phyloP scores from a whole-genome alignment of 2,329 filamentous ascomycete species.

The Bimuria novae-zelandiae region DNA sequence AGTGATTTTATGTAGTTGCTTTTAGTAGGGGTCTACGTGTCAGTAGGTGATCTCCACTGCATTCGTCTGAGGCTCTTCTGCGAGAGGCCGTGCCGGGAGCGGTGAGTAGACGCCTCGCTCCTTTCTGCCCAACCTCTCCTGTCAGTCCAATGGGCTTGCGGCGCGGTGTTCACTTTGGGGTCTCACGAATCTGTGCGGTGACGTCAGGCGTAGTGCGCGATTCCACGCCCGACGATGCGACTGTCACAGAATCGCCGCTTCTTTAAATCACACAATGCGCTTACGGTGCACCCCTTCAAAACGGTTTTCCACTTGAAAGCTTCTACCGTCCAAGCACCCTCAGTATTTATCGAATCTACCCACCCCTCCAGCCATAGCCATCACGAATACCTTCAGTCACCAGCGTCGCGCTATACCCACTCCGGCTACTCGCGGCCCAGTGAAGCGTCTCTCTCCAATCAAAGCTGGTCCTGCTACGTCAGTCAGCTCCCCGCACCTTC shows the following conservation, averaged over 20 bases:
- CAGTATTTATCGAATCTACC: constrained; percentile 4
- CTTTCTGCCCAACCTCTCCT: constrained; percentile 4
- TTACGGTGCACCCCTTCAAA: neutral
- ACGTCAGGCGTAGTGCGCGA: neutral
- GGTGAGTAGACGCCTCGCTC: neutral
- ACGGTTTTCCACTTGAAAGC: neutral
- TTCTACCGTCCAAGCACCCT: neutral
- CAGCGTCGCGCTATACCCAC: constrained; percentile 29
- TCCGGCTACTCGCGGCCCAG: constrained; percentile 22
- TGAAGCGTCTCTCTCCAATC: constrained; percentile 36
- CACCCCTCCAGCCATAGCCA: constrained; percentile 5
- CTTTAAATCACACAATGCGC: constrained; percentile 4
- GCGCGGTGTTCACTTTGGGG: neutral
- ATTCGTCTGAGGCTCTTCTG: constrained; percentile 10
- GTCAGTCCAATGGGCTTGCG: constrained; percentile 1
- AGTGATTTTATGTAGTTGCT: too few species aligned
- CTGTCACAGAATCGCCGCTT: constrained; percentile 3
- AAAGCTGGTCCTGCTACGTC: constrained; percentile 39
- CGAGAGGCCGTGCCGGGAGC: constrained; percentile 12
- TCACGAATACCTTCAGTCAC: constrained; percentile 9
- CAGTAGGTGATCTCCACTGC: constrained; percentile 7
- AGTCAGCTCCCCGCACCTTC: constrained; percentile 23
- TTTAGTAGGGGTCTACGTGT: constrained; percentile 2
- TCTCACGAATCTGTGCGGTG: neutral
- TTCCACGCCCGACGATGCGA: constrained; percentile 1